Evolutionary conservation across 495 filamentous ascomycete genomes (phyloP), one percentile per base, ranked within the genome.

Genomic region (Chaetomium fimeti): DNA sequence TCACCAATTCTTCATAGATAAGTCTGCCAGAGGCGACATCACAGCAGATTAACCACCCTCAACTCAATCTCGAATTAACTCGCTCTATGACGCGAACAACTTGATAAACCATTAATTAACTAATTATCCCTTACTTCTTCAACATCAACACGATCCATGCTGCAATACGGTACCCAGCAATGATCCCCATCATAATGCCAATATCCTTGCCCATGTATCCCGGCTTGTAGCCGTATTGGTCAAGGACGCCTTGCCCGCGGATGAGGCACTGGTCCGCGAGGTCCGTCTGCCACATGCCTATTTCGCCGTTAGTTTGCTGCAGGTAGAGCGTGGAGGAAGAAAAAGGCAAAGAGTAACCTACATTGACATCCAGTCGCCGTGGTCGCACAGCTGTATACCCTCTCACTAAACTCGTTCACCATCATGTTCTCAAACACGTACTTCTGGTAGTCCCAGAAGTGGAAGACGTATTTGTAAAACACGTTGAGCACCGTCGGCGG

Each of bases 341-440:
- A 42, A 13, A 12, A 2, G 18, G 29, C 13, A 28, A 43, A 12
- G 36, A 0, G 36, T 1, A 60, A 63, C 64, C 64, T 27, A 69
- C 91, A 93, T 20, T 83, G 74, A 67, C 87, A 91, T 0, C 58
- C 75, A 1, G 60, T 45, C 18, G 13, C 64, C 16, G 62, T 54
- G 18, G 3, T 52, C 1, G 76, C 80, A 66, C 90, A 93, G 22
- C 71, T 71, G 70, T 89, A 94, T 12, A 66, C 81, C 1, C 89
- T 74, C 16, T 84, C 43, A 0, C 72, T 75, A 70, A 94, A 92
- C 75, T 94, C 89, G 71, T 93, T 93, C 24, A 93, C 84, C 89
- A 94, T 91, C 91, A 94, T 92, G 20, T 90, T 91, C 66, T 91
- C 88, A 79, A 94, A 93, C 36, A 93, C 90, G 67, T 91, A 93